Base-by-base conservation (phyloP, 495 filamentous ascomycete genomes). In the Neurospora sp. region DNA sequence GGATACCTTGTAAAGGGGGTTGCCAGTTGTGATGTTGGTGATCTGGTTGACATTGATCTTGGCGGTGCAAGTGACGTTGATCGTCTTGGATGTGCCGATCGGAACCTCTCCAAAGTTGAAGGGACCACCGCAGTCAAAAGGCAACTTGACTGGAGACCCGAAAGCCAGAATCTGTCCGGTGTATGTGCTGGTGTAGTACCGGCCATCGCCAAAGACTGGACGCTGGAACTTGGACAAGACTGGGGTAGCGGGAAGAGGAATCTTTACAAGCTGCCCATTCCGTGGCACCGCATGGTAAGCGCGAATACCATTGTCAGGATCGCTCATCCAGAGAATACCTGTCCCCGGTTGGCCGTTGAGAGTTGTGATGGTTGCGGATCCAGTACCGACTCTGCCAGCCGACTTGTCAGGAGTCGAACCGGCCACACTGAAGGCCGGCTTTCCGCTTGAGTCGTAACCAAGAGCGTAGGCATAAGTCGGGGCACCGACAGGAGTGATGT, bases 241-340 rank as follows among this genome's bases (percentile, higher is more conserved):
- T 7, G 73, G 76, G 14, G 74, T 75, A 31, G 76, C 42, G 35
- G 79, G 82, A 62, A 81, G 70, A 16, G 76, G 77, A 39, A 76
- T 76, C 69, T 74, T 76, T 14, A 38, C 60, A 2, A 76, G 62
- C n/a, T 27, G 39, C 40, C 72, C 72, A 70, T 39, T 41, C 27
- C 72, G 66, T 18, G 74, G 74, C 12, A 83, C 76, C 2, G 83
- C 83, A 37, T 80, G 70, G 60, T 76, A 86, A 38, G 81, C 84
- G 18, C 79, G 76, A 5, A 86, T 75, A 10, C 83, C 81, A 12
- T 78, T 77, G 69, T 85, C 79, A 7, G 79, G 77, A 77, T 87
- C 85, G 3, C 80, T 76, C 62, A 84, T 73, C 83, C 83, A 85
- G 23, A 84, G 72, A 44, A 86, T 76, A 0, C 76, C 85, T n/a